Evolutionary conservation across 2,329 filamentous ascomycete species (phyloP).

Genomic region (Fusarium cyanostomum): DNA sequence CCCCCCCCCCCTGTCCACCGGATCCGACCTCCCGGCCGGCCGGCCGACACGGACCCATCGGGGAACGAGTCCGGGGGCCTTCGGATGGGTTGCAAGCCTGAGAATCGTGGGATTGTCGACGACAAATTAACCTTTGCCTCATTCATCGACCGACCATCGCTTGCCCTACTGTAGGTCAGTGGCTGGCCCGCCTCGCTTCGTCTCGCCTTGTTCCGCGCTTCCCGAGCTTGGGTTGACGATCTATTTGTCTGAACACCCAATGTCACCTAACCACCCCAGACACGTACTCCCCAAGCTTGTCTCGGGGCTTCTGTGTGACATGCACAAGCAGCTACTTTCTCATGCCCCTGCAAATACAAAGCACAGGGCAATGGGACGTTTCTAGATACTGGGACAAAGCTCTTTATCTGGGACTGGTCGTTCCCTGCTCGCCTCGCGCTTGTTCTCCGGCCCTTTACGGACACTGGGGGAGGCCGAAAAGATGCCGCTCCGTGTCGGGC

Average conservation of each 20-base stretch:
- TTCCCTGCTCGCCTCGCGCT: constrained; percentile 14
- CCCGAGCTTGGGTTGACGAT: constrained; percentile 3
- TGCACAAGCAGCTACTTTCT: constrained; percentile 9
- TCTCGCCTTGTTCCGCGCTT: constrained; percentile 9
- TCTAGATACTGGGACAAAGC: constrained; percentile 37
- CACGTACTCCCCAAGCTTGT: constrained; percentile 11
- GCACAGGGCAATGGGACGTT: constrained; percentile 34
- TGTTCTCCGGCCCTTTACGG: constrained; percentile 29
- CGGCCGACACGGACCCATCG: constrained; percentile 34
- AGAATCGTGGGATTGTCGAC: constrained; percentile 8
- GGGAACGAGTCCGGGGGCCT: constrained; percentile 31
- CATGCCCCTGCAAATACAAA: constrained; percentile 30
- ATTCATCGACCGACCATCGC: constrained; percentile 6
- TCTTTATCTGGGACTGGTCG: constrained; percentile 14
- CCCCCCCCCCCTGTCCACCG: constrained; percentile 27
- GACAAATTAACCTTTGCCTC: constrained; percentile 5
- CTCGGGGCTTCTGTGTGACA: constrained; percentile 19
- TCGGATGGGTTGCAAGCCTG: constrained; percentile 14
- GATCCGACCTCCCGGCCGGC: constrained; percentile 31
- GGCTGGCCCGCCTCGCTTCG: constrained; percentile 16
- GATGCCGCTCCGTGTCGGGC: constrained; percentile 33
- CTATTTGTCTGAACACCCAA: constrained; percentile 7
- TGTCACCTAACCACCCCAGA: constrained; percentile 9
- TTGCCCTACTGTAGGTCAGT: constrained; percentile 1
- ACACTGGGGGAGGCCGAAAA: constrained; percentile 26